Conservation (phyloP, 192 early-diverging fungal species). For the Geranomyces variabilis region DNA sequence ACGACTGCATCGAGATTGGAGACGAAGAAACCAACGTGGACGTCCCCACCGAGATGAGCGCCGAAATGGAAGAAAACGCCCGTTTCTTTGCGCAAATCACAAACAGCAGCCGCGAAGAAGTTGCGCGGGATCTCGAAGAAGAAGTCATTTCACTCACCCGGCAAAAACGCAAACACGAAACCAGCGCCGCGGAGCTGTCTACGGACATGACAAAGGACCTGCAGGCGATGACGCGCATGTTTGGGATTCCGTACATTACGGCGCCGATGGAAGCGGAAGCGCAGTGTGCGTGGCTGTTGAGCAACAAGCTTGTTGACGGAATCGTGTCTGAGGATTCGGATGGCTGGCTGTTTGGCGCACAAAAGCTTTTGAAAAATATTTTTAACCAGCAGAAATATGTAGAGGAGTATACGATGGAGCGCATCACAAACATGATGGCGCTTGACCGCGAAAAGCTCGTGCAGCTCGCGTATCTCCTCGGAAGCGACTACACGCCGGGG, state of each 20-base stretch:
- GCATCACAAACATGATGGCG: slow-evolving; percentile 68
- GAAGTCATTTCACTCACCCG: slow-evolving; percentile 57
- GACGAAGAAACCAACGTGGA: slow-evolving; percentile 54
- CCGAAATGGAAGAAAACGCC: slow-evolving; percentile 68
- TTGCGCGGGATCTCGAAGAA: slow-evolving; percentile 39
- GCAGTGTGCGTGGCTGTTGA: slow-evolving; percentile 78
- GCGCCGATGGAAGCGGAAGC: slow-evolving; percentile 98
- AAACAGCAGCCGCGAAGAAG: slow-evolving; percentile 41
- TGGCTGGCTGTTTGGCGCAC: slow-evolving; percentile 90
- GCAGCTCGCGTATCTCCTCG: slow-evolving; percentile 83
- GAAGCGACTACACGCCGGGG: slow-evolving; percentile 97
- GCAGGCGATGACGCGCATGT: slow-evolving; percentile 63
- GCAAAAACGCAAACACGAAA: slow-evolving; percentile 56
- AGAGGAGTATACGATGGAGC: slow-evolving; percentile 73
- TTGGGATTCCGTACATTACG: slow-evolving; percentile 91
- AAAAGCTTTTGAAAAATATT: slow-evolving; percentile 84
- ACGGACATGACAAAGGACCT: slow-evolving; percentile 73
- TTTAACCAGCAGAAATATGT: slow-evolving; percentile 90
- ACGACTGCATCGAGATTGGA: slow-evolving; percentile 32
- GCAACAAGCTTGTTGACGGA: slow-evolving; percentile 78
- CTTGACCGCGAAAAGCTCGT: slow-evolving; percentile 76
- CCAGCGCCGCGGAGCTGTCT: slow-evolving; percentile 67
- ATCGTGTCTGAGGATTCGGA: slow-evolving; percentile 98
- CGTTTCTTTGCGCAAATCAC: slow-evolving; percentile 61
- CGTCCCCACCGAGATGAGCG: slow-evolving; percentile 22